Evolutionary conservation across 1,284 basidiomycete species (phyloP).

Genomic region (Rhodotorula mucilaginosa): DNA sequence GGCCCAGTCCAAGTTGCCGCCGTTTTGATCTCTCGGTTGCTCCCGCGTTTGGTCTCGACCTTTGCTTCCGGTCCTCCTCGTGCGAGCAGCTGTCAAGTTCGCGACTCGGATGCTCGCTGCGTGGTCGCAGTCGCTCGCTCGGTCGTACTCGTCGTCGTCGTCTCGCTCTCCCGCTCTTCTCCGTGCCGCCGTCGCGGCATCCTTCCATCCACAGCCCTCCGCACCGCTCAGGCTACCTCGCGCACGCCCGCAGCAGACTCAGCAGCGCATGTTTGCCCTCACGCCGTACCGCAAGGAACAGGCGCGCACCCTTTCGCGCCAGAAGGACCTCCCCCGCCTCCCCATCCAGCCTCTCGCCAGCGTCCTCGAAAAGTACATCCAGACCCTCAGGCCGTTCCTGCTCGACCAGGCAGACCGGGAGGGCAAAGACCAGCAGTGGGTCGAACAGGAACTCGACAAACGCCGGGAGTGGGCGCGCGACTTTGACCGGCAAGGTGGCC

Average conservation of each 20-base stretch:
- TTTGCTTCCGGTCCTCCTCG: no score
- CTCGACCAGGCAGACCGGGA: slow-evolving; percentile 62
- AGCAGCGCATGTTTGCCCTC: slow-evolving; percentile 49
- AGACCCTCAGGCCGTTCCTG: slow-evolving; percentile 74
- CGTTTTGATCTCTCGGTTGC: no score
- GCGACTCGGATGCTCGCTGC: background rate
- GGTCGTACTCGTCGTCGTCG: background rate
- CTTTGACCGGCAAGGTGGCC: slow-evolving; percentile 62
- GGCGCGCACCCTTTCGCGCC: slow-evolving; percentile 51
- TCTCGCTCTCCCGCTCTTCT: background rate
- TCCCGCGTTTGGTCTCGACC: no score
- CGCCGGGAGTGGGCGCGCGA: slow-evolving; percentile 67
- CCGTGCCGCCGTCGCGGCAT: background rate
- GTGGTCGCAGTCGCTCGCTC: background rate
- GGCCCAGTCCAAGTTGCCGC: no score
- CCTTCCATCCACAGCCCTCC: background rate
- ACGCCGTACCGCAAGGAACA: slow-evolving; percentile 47
- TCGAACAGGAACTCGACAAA: slow-evolving; percentile 60
- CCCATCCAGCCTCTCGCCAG: slow-evolving; percentile 77
- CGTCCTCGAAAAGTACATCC: slow-evolving; percentile 76
- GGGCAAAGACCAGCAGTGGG: slow-evolving; percentile 57
- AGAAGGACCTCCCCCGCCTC: slow-evolving; percentile 60
- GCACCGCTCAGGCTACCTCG: background rate
- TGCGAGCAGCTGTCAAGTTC: background rate
- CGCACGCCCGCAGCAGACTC: background rate